phyloP scores from a whole-genome alignment of 805 yeast species.

The Kodamaea kaohsiungensis region DNA sequence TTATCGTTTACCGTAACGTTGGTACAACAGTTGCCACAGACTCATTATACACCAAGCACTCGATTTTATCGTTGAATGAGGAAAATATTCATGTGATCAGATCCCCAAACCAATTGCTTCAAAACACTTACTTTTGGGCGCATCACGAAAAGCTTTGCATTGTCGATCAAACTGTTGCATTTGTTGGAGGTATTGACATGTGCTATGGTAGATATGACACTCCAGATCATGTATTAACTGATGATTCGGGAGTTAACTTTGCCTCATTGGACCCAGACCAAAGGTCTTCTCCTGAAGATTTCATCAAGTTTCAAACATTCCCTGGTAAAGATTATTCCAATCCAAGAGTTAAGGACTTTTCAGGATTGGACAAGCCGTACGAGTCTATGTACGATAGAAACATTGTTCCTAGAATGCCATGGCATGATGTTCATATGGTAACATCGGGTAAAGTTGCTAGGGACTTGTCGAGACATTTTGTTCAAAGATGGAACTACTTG shows the following conservation, averaged over 20 bases:
- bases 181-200: constrained; percentile 92
- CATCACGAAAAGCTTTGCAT: constrained; percentile 94
- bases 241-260: constrained; percentile 55
- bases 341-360: constrained; percentile 89
- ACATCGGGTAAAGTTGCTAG: constrained; percentile 93
- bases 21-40: constrained; percentile 93
- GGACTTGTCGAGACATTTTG: constrained; percentile 90
- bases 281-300: constrained; percentile 38
- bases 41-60: constrained; percentile 91
- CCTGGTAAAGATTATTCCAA: constrained; percentile 98
- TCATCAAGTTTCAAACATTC: constrained; percentile 62
- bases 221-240: constrained; percentile 88
- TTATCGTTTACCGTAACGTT: constrained; percentile 90
- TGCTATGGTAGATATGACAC: constrained; percentile 97
- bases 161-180: constrained; percentile 84
- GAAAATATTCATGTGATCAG: constrained; percentile 86
- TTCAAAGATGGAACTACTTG: constrained; percentile 95
- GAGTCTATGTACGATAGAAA: constrained; percentile 89
- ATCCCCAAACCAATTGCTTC: constrained; percentile 92
- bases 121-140: constrained; percentile 96
- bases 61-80: constrained; percentile 75
- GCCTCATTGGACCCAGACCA: constrained; percentile 30
- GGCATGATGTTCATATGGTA: constrained; percentile 99
- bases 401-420: constrained; percentile 90
- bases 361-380: constrained; percentile 77